phyloP scores from a whole-genome alignment of 192 early-diverging fungal species.

The Rhizophagus sp. region DNA sequence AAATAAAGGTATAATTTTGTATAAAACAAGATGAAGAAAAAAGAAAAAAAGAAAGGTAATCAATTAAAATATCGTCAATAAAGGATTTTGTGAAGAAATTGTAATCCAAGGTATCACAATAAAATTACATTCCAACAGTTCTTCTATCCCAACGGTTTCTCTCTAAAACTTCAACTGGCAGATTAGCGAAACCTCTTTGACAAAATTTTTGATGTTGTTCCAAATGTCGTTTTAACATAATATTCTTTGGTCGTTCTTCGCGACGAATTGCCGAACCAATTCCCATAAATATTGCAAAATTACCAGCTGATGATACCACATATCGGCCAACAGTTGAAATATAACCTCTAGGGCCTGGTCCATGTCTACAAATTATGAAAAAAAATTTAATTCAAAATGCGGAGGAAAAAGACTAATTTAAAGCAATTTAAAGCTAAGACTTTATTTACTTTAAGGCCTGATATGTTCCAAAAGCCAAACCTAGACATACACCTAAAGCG shows the following conservation, averaged over 20 bases:
- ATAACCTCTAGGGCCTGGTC: constrained; percentile 69
- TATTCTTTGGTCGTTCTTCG: constrained; percentile 37
- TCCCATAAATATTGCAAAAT: constrained; percentile 81
- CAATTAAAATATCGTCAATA: too few relatives aligned
- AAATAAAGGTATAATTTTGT: too few relatives aligned
- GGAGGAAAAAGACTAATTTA: too few relatives aligned
- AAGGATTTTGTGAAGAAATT: too few relatives aligned
- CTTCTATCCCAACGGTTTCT: constrained; percentile 16
- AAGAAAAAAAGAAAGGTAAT: too few relatives aligned
- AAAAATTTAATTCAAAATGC: too few relatives aligned
- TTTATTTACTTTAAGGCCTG: constrained; percentile 47
- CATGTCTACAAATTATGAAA: constrained; percentile 49
- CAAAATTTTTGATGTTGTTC: constrained; percentile 12
- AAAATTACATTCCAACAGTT: neutral
- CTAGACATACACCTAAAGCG: constrained; percentile 63
- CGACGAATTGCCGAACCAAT: constrained; percentile 57
- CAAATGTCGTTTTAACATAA: constrained; percentile 13
- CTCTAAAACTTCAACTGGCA: constrained; percentile 20
- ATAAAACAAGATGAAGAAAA: too few relatives aligned
- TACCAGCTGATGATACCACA: constrained; percentile 74
- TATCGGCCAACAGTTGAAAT: constrained; percentile 72
- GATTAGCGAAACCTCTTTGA: constrained; percentile 14
- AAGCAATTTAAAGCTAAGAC: neutral
- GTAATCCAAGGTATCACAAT: neutral
- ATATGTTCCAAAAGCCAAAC: constrained; percentile 58